These are phyloP conservation scores for Fusarium bactridioides DNA, from an alignment of 2,329 filamentous ascomycete species.

Conservation along the genomic window DNA sequence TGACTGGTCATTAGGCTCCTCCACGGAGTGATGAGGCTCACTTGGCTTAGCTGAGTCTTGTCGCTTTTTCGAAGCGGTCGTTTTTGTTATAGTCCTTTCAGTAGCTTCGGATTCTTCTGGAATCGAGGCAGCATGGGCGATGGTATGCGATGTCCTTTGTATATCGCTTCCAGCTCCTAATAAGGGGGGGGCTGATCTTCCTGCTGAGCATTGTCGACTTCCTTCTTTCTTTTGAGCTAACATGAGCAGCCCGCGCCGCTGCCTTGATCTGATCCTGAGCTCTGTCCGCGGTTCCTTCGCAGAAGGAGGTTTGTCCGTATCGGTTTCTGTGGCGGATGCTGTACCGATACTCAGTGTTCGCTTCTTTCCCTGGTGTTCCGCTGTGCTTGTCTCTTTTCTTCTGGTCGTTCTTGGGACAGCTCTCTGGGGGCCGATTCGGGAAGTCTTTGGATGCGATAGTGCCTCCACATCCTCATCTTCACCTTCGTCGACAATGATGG, in stretches of 20 bases:
- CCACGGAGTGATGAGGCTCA: background rate
- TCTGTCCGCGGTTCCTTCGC: constrained; percentile 50
- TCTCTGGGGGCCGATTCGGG: background rate
- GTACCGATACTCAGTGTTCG: background rate
- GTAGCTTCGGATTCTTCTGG: background rate
- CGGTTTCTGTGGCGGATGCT: background rate
- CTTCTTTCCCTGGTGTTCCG: constrained; percentile 1
- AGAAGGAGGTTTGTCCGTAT: background rate
- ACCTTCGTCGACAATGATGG: background rate
- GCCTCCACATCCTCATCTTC: background rate
- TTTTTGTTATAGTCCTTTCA: background rate
- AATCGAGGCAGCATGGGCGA: background rate
- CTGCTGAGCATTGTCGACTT: background rate
- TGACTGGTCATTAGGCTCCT: background rate
- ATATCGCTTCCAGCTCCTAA: background rate
- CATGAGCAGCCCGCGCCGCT: constrained; percentile 58
- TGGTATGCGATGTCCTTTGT: background rate
- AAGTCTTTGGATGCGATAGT: background rate
- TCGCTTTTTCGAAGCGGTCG: background rate
- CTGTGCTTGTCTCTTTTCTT: background rate
- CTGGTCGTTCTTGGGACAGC: background rate
- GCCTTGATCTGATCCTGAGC: constrained; percentile 56
- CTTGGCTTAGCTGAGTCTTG: background rate
- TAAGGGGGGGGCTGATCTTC: background rate
- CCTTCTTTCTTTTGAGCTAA: constrained; percentile 48